These are phyloP conservation scores for Magnolia changhungtana DNA, from an alignment of 164 flowering plant species.

Conservation along the genomic window DNA sequence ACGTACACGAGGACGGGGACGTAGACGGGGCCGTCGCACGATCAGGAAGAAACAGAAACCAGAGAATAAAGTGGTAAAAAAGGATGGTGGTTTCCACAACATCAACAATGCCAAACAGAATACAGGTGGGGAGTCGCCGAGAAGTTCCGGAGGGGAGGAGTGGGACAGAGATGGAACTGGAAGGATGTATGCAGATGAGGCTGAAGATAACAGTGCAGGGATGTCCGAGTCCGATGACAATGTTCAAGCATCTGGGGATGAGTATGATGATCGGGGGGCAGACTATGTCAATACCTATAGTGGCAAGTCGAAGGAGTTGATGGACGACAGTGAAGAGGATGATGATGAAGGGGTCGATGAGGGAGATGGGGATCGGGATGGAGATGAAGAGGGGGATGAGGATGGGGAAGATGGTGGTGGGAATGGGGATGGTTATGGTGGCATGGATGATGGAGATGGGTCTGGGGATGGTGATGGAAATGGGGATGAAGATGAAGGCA, in stretches of 20 bases:
- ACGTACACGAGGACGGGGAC: conserved; percentile 52
- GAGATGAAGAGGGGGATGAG: conserved; percentile 19
- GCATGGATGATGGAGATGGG: conserved; percentile 21
- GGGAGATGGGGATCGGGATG: conserved; percentile 12
- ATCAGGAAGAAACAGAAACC: conserved; percentile 40
- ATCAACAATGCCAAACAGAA: conserved; percentile 8
- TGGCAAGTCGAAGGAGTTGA: conserved; percentile 23
- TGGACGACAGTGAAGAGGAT: conserved; percentile 40
- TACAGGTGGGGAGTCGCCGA: conserved; percentile 13
- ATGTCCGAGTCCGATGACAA: conserved; percentile 52
- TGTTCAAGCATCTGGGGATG: conserved; percentile 45
- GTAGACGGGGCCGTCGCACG: conserved; percentile 50
- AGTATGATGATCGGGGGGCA: conserved; percentile 37
- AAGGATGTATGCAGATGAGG: conserved; percentile 25
- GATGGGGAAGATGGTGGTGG: conserved; percentile 30
- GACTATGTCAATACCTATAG: conserved; percentile 24
- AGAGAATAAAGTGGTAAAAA: conserved; percentile 26
- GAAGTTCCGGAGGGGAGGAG: conserved; percentile 22
- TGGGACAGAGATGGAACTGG: conserved; percentile 36
- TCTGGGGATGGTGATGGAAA: conserved; percentile 25
- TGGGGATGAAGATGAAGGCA: conserved; percentile 38
- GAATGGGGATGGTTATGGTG: conserved; percentile 28
- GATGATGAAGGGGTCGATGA: conserved; percentile 26
- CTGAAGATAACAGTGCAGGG: conserved; percentile 39
- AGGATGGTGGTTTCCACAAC: conserved; percentile 11